phyloP scores from a whole-genome alignment of 805 yeast genomes.

The Kuraishia capsulata region DNA sequence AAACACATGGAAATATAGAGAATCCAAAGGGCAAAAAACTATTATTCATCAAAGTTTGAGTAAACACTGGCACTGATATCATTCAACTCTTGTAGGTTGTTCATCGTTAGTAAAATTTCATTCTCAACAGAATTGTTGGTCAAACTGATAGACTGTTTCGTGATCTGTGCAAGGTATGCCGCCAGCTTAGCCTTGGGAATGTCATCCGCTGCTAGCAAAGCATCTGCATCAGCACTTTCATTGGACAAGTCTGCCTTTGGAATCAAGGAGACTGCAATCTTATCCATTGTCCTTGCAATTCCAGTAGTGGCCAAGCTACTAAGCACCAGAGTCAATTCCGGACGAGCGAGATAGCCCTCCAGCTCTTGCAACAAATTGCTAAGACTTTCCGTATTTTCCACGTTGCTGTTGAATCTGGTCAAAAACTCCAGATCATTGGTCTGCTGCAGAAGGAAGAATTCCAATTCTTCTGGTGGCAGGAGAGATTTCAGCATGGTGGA shows the following conservation, averaged over 20 bases:
- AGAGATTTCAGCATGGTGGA: conserved; percentile 13
- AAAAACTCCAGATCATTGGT: conserved; percentile 11
- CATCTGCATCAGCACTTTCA: too few species aligned
- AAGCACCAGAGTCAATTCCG: conserved; percentile 20
- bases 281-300: conserved; percentile 37
- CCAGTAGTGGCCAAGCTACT: conserved; percentile 32
- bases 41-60: conserved; percentile 49
- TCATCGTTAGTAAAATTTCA: conserved; percentile 27
- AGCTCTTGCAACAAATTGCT: conserved; percentile 20
- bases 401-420: conserved; percentile 4
- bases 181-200: conserved; percentile 43
- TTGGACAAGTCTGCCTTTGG: conserved; percentile 6
- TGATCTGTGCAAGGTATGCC: conserved; percentile 55
- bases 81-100: conserved; percentile 55
- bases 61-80: conserved; percentile 88
- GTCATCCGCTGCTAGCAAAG: too few species aligned
- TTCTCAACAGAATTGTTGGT: conserved; percentile 21
- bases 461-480: conserved; percentile 43
- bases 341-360: conserved; percentile 16
- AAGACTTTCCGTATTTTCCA: conserved; percentile 12
- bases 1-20: too few species aligned
- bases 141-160: conserved; percentile 46
- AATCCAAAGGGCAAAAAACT: not conserved
- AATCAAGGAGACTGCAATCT: conserved; percentile 19
- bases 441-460: conserved; percentile 45